A percentile compares a stretch with the other conserved stretches of the same genome.
Conservation (phyloP, 768 basidiomycete species). For the Tylopilus rubrobrunneus region DNA sequence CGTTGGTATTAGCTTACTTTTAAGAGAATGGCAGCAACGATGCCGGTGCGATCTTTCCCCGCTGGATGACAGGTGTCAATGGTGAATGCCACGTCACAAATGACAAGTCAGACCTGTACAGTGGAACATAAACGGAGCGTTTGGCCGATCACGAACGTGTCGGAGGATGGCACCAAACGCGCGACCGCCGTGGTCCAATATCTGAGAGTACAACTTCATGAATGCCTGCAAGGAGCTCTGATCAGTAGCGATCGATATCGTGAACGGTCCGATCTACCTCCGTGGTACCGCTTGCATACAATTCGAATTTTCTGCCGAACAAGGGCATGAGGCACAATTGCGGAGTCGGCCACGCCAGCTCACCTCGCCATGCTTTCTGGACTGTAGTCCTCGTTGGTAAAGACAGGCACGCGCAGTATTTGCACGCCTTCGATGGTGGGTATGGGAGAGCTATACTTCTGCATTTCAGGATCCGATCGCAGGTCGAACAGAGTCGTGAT, state of each 20-base stretch:
- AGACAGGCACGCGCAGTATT: slow-evolving; percentile 59
- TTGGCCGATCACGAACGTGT: slow-evolving; percentile 68
- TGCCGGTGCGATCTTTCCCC: slow-evolving; percentile 80
- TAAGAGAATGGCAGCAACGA: slow-evolving; percentile 68
- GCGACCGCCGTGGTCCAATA: slow-evolving; percentile 66
- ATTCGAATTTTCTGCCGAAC: slow-evolving; percentile 37
- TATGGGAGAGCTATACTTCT: slow-evolving; percentile 63
- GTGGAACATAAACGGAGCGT: slow-evolving; percentile 65
- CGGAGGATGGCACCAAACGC: slow-evolving; percentile 70
- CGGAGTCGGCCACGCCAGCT: slow-evolving; percentile 36
- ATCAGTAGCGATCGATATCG: neutral
- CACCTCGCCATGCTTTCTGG: slow-evolving; percentile 83
- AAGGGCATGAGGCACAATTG: slow-evolving; percentile 3
- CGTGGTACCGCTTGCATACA: slow-evolving; percentile 77
- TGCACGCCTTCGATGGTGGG: slow-evolving; percentile 63
- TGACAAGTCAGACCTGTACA: slow-evolving; percentile 52
- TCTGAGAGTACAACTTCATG: slow-evolving; percentile 77
- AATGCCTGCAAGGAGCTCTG: slow-evolving; percentile 51
- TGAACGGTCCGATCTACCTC: slow-evolving; percentile 46
- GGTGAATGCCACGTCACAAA: neutral
- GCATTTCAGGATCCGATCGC: slow-evolving; percentile 75
- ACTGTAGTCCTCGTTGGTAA: slow-evolving; percentile 71
- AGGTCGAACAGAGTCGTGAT: slow-evolving; percentile 72
- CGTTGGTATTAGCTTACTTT: slow-evolving; percentile 40
- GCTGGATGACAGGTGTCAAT: slow-evolving; percentile 34